These are phyloP conservation scores for Lasiodiplodia sp. DNA, from an alignment of 2,329 filamentous ascomycete genomes.

Conservation along the genomic window DNA sequence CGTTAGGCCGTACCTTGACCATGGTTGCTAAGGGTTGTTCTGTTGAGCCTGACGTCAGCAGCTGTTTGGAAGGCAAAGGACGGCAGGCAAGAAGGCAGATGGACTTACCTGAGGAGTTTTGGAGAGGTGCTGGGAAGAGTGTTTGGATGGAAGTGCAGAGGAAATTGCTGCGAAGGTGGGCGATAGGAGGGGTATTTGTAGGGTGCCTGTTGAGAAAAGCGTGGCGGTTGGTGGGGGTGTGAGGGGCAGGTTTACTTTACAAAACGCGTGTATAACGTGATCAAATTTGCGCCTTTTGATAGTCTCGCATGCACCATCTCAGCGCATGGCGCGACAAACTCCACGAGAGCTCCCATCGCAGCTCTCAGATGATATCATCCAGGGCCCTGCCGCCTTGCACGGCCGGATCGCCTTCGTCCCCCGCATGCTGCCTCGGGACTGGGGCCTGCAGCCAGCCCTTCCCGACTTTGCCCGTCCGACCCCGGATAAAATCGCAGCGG, in stretches of 20 bases:
- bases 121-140: not conserved
- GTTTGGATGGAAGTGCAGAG: not conserved
- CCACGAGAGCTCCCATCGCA: not conserved
- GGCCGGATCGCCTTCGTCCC: conserved; percentile 13
- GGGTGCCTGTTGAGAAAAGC: not conserved
- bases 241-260: conserved; percentile 8
- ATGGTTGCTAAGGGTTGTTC: conserved; percentile 42
- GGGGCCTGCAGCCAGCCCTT: conserved; percentile 8
- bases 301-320: conserved; percentile 5
- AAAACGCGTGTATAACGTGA: conserved; percentile 16
- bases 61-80: not conserved
- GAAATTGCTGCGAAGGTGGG: not conserved
- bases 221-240: conserved; percentile 2
- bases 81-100: not conserved
- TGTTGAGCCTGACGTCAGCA: conserved; percentile 26
- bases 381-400: not conserved
- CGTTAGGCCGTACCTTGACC: conserved; percentile 52
- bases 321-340: conserved; percentile 1
- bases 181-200: not conserved
- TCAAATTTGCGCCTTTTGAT: conserved; percentile 15
- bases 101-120: conserved; percentile 1
- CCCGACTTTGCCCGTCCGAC: conserved; percentile 23
- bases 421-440: conserved; percentile 28
- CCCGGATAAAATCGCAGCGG: not conserved
- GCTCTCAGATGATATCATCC: conserved; percentile 13